phyloP scores from a whole-genome alignment of 768 basidiomycete species.

The Postia placenta region DNA sequence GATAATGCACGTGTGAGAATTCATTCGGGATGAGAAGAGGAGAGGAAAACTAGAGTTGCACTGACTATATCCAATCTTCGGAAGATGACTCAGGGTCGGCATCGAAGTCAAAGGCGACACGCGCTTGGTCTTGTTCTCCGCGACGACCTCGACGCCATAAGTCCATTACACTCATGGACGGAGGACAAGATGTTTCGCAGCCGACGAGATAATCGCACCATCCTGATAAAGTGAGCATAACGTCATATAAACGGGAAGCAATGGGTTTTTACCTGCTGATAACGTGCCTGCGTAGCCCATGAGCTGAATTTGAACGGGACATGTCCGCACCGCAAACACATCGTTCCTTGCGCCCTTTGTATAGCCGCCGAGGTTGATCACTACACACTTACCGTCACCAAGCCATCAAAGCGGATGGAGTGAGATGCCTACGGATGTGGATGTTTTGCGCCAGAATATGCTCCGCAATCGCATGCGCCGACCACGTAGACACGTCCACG shows the following conservation, averaged over 20 bases:
- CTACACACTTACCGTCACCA: conserved; percentile 7
- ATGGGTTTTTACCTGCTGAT: conserved; percentile 23
- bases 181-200: conserved; percentile 40
- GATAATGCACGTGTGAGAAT: no score
- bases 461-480: conserved; percentile 30
- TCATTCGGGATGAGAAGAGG: neutral
- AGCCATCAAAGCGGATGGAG: neutral
- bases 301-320: conserved; percentile 42
- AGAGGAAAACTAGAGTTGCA: conserved; percentile 4
- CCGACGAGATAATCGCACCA: conserved; percentile 45
- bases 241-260: no score
- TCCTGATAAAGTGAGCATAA: no score
- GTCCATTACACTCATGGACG: conserved; percentile 30
- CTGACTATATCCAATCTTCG: conserved; percentile 40
- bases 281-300: conserved; percentile 49
- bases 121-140: neutral
- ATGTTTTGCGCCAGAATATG: conserved; percentile 37
- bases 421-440: conserved; percentile 33
- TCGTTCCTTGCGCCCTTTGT: conserved; percentile 49
- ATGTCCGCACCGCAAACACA: conserved; percentile 43
- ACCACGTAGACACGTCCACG: conserved; percentile 35
- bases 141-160: conserved; percentile 16
- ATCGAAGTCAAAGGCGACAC: conserved; percentile 28
- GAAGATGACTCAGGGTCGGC: conserved; percentile 34
- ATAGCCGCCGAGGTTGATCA: conserved; percentile 43